Base-by-base conservation (phyloP, 2,329 filamentous ascomycete species). In the Coniella vitis region DNA sequence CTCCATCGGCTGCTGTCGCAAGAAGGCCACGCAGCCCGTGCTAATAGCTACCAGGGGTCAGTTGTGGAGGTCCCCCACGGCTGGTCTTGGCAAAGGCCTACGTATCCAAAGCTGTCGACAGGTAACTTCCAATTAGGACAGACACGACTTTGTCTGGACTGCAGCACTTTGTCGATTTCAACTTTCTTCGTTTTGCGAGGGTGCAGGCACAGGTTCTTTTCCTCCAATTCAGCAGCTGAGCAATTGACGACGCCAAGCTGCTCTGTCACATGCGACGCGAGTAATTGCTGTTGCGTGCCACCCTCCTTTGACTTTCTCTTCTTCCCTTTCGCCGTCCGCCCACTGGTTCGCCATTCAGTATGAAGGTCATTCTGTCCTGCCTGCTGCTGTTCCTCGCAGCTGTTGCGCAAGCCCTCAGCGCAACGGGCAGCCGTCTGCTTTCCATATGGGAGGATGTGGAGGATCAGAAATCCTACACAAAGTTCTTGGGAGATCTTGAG, bases 361-460 rank as follows among this genome's bases (percentile, higher is more conserved):
- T 94, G 88, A 79, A 81, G 78, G 86, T 84, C 73, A 69, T 85
- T 64, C 67, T 86, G 69, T 84, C 84, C 60, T 75, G 87, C 63
- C 70, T 89, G 56, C 67, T 88, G 53, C 71, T 90, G 60, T 73
- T 81, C 55, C 74, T 87, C 55, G 70, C 80, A 55, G 76, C 83
- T 61, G 72, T 81, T 50, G 86, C 81, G 57, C 79, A 84, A 65
- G 90, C 90, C 49, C 70, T 86, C 61, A 95, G 90, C 72, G 84
- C 83, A 55, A 77, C 81, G 42, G 93, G 91, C 52, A 80, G 79
- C 67, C 80, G 89, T 63, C 69, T 97, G 67, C 75, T 98, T 61
- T 90, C 94, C 53, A 78, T 98, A 51, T 69, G 95, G 46, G 91
- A 97, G 61, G 86, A 95, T 60, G 75, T 81, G 55, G 76, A 79